Evolutionary conservation across 1,284 basidiomycete genomes (phyloP).

Genomic region (Irpex rosettiformis): DNA sequence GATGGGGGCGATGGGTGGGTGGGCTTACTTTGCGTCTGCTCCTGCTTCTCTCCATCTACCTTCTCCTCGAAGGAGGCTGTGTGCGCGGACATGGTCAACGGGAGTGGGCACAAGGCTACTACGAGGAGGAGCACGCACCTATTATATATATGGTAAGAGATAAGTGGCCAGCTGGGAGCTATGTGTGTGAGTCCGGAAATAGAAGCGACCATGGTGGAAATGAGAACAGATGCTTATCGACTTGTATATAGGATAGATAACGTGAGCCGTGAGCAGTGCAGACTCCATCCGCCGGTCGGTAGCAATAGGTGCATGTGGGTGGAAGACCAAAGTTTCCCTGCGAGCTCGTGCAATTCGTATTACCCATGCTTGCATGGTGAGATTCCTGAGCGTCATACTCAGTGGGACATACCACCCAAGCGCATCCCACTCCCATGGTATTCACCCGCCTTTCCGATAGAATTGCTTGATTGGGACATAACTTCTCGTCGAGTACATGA

Average conservation of each 20-base stretch:
- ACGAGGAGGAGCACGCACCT: neutral
- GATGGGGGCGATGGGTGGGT: too few relatives aligned
- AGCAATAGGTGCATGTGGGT: neutral
- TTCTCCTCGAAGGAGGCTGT: slow-evolving; percentile 9
- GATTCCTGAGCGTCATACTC: neutral
- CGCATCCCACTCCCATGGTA: neutral
- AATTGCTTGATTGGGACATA: neutral
- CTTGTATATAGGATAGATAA: neutral
- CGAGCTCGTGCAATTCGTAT: neutral
- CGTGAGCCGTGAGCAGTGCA: neutral
- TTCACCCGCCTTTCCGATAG: neutral
- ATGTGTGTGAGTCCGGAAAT: neutral
- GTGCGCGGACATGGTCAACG: slow-evolving; percentile 12
- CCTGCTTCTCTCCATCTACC: slow-evolving; percentile 9
- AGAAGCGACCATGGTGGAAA: neutral
- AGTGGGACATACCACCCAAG: neutral
- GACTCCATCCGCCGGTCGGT: neutral
- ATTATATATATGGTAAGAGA: neutral
- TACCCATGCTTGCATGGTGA: neutral
- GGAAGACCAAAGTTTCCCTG: neutral
- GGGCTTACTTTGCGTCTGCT: neutral
- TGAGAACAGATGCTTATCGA: neutral
- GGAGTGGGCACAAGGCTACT: neutral
- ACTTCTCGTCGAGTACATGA: neutral
- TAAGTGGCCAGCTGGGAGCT: neutral